Percentiles rank a stretch among this genome's conserved stretches.
These are phyloP conservation scores for Croton laevigatus DNA, from an alignment of 441 rosid genomes.

Conservation along the genomic window DNA sequence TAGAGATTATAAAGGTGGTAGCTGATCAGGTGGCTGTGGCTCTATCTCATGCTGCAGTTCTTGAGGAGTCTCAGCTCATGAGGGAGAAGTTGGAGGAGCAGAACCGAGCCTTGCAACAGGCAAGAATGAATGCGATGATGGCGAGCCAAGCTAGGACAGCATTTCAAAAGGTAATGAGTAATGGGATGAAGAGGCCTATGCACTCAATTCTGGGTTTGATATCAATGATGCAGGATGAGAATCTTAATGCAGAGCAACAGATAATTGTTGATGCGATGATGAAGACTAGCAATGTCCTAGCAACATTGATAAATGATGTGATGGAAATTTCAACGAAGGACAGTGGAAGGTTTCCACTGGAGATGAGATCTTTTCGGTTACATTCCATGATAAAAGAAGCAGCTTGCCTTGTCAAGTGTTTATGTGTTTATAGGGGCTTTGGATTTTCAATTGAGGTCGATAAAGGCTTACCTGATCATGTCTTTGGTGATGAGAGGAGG, in stretches of 20 bases:
- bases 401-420: slow-evolving; percentile 76
- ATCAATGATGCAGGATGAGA: slow-evolving; percentile 73
- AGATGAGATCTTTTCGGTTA: slow-evolving; percentile 53
- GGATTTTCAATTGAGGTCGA: slow-evolving; percentile 65
- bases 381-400: slow-evolving; percentile 66
- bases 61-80: slow-evolving; percentile 94
- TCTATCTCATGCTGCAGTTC: slow-evolving; percentile 91
- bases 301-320: slow-evolving; percentile 75
- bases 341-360: slow-evolving; percentile 60
- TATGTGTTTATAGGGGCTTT: slow-evolving; percentile 60
- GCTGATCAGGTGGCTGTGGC: slow-evolving; percentile 99
- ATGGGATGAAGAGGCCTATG: slow-evolving; percentile 94
- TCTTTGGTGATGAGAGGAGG: slow-evolving; percentile 77
- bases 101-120: slow-evolving; percentile 75
- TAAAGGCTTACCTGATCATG: slow-evolving; percentile 63
- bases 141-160: slow-evolving; percentile 82
- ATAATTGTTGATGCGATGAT: slow-evolving; percentile 76
- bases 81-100: slow-evolving; percentile 85
- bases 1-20: slow-evolving; percentile 89
- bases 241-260: slow-evolving; percentile 53
- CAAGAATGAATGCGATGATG: slow-evolving; percentile 71
- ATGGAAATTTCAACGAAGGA: slow-evolving; percentile 68
- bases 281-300: slow-evolving; percentile 72
- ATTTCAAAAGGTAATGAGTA: slow-evolving; percentile 85
- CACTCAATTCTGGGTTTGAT: slow-evolving; percentile 74